Evolutionary conservation across 2,329 filamentous ascomycete genomes (phyloP).

Genomic region (Ceratocystiopsis sp.): DNA sequence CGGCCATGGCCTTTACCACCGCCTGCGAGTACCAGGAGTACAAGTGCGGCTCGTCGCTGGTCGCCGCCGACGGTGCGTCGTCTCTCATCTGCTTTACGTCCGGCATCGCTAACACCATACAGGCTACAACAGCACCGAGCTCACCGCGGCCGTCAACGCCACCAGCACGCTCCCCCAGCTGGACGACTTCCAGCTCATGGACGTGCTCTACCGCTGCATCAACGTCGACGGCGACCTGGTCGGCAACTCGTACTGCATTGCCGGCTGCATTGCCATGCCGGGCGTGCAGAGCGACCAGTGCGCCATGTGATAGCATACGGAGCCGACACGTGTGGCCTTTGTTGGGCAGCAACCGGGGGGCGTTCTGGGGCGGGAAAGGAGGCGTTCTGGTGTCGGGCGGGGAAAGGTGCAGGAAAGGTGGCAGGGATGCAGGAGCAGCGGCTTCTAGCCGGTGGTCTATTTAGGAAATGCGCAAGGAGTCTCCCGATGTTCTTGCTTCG

Average conservation of each 20-base stretch:
- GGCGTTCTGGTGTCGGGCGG: no score
- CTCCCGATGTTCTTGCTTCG: no score
- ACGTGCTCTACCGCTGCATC: conserved; percentile 8
- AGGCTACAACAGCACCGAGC: conserved; percentile 7
- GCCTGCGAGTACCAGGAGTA: conserved; percentile 7
- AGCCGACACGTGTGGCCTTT: no score
- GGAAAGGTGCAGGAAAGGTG: no score
- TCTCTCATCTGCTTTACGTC: no score
- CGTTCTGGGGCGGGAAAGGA: no score
- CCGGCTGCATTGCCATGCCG: conserved; percentile 7
- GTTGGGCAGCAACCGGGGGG: no score
- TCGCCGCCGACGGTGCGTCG: conserved; percentile 1
- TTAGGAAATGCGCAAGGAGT: no score
- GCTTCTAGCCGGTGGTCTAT: no score
- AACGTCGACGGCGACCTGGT: conserved; percentile 4
- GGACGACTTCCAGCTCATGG: conserved; percentile 5
- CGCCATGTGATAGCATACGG: conserved; percentile 1
- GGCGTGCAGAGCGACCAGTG: conserved; percentile 6
- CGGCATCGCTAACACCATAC: background rate
- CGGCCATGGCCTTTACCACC: background rate
- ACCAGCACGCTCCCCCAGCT: conserved; percentile 7
- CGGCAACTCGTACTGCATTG: conserved; percentile 9
- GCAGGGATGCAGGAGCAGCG: no score
- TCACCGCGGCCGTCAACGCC: conserved; percentile 5
- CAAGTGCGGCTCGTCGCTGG: conserved; percentile 6